phyloP scores from a whole-genome alignment of 2,329 filamentous ascomycete species.

The Plenodomus biglobosus region DNA sequence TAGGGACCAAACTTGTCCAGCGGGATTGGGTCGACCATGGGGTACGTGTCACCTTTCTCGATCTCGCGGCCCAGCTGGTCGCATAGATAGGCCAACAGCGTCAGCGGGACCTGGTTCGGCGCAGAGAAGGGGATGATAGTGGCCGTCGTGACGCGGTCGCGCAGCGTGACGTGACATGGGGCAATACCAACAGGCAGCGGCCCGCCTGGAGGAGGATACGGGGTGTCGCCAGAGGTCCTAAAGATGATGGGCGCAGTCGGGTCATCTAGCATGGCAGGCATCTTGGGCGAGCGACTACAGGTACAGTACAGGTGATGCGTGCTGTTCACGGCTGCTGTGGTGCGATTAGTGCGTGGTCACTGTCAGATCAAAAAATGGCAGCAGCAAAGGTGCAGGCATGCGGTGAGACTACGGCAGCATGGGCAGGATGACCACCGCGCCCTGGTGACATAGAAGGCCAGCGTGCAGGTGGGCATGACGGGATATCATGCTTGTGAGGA shows the following conservation, averaged over 20 bases:
- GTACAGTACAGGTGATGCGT: too few species aligned
- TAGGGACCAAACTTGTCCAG: constrained; percentile 76
- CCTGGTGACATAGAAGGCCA: neutral
- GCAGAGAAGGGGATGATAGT: constrained; percentile 82
- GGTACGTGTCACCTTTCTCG: constrained; percentile 88
- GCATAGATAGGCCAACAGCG: constrained; percentile 74
- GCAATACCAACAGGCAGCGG: constrained; percentile 68
- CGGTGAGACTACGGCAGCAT: neutral
- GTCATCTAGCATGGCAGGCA: constrained; percentile 80
- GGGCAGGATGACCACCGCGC: neutral
- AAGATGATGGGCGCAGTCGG: constrained; percentile 70
- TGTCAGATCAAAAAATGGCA: constrained; percentile 2
- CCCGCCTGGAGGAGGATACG: constrained; percentile 64
- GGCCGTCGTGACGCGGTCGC: constrained; percentile 80
- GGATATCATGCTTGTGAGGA: constrained; percentile 2
- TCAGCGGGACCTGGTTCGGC: constrained; percentile 72
- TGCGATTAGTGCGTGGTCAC: neutral
- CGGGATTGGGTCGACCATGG: constrained; percentile 76
- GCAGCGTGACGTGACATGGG: constrained; percentile 76
- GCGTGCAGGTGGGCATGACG: neutral
- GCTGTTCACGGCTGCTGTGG: neutral
- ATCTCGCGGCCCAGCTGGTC: constrained; percentile 89
- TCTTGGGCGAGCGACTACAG: constrained; percentile 44
- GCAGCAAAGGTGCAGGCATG: constrained; percentile 4
- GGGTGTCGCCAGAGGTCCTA: constrained; percentile 66